Conservation (phyloP, 257 asterid species). For the Capsicum pubescens region DNA sequence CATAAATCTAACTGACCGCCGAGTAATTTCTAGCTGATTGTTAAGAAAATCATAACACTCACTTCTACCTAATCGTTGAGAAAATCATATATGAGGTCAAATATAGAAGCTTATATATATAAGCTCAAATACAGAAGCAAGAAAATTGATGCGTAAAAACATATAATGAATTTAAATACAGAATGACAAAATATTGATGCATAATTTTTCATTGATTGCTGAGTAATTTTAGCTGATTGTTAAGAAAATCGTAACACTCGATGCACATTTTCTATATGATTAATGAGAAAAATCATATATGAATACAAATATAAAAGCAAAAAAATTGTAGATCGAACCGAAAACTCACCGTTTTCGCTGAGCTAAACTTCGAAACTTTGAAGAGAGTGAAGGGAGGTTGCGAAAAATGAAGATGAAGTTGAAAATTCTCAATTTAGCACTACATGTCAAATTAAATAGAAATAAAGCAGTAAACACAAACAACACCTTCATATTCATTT, state of each 20-base stretch:
- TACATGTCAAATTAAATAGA: no score
- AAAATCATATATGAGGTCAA: no score
- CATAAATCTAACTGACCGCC: not conserved
- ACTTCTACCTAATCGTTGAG: no score
- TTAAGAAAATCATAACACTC: no score
- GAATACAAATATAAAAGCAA: not conserved
- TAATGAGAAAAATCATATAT: not conserved
- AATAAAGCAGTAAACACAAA: no score
- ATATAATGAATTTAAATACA: no score
- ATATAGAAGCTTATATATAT: no score
- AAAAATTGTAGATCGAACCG: not conserved
- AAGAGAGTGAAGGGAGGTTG: not conserved
- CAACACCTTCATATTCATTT: no score
- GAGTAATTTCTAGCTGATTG: no score
- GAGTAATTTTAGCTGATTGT: not conserved
- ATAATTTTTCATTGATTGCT: not conserved
- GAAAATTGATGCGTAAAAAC: not conserved
- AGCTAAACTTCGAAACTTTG: not conserved
- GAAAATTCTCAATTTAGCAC: no score
- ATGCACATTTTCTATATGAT: not conserved
- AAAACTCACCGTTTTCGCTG: not conserved
- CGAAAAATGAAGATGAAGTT: not conserved
- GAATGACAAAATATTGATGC: no score
- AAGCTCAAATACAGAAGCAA: no score
- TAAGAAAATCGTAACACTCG: not conserved